Percentiles rank a stretch among this genome's conserved stretches.
These are phyloP conservation scores for Pisolithus tinctorius DNA, from an alignment of 768 basidiomycete species.

Conservation along the genomic window DNA sequence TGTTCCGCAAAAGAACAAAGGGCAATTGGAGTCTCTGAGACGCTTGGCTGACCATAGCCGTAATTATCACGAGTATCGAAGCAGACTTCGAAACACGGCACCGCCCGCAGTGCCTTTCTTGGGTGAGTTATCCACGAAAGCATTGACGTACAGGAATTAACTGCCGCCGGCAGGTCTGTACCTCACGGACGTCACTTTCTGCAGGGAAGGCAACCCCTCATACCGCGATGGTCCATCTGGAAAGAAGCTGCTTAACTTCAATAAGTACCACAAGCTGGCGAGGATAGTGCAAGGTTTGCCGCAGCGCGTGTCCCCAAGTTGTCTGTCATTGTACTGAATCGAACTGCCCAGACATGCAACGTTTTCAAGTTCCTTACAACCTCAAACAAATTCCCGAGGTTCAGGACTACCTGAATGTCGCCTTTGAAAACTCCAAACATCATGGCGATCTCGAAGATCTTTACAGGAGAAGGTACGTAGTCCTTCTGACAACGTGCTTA, in stretches of 20 bases:
- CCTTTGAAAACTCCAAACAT: constrained; percentile 68
- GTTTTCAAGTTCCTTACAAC: constrained; percentile 82
- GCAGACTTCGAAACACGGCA: constrained; percentile 76
- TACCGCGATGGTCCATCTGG: constrained; percentile 72
- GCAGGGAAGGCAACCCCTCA: constrained; percentile 89
- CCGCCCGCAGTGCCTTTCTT: constrained; percentile 95
- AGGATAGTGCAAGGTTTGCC: constrained; percentile 70
- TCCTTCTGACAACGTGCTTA: neutral
- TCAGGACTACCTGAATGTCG: constrained; percentile 67
- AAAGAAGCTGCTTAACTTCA: constrained; percentile 88
- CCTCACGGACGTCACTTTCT: constrained; percentile 91
- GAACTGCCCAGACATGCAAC: constrained; percentile 67
- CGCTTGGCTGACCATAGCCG: constrained; percentile 86
- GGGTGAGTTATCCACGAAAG: constrained; percentile 40
- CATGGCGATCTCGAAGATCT: constrained; percentile 82
- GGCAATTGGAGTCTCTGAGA: constrained; percentile 71
- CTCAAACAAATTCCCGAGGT: constrained; percentile 87
- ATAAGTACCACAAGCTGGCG: constrained; percentile 90
- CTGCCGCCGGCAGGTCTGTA: constrained; percentile 55
- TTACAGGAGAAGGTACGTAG: constrained; percentile 70
- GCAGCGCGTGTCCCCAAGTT: neutral
- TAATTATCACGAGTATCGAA: constrained; percentile 89
- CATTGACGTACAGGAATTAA: constrained; percentile 4
- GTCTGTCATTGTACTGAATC: constrained; percentile 1
- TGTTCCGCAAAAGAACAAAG: constrained; percentile 77